A percentile compares a stretch with the other conserved stretches of the same genome.
phyloP scores from a whole-genome alignment of 2,329 filamentous ascomycete genomes.

The Ascochyta pisi region DNA sequence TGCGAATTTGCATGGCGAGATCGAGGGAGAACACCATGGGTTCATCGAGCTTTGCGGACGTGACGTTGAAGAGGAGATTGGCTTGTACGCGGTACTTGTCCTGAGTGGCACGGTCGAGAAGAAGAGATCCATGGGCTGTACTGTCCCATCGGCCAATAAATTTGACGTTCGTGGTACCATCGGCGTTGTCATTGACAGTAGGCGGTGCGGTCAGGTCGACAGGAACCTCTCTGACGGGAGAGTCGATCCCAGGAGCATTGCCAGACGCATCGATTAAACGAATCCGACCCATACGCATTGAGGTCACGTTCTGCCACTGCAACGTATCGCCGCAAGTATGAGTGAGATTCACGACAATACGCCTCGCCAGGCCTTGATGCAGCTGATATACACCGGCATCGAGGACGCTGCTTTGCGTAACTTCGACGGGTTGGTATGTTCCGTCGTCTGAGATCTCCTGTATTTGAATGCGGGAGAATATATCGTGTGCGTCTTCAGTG shows the following conservation, averaged over 20 bases:
- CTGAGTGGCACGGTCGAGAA: constrained; percentile 91
- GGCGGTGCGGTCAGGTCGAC: constrained; percentile 81
- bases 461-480: constrained; percentile 86
- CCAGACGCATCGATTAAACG: constrained; percentile 84
- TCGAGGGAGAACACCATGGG: constrained; percentile 87
- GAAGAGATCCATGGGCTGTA: constrained; percentile 85
- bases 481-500: constrained; percentile 90
- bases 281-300: constrained; percentile 79
- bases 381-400: constrained; percentile 93
- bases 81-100: constrained; percentile 93
- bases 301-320: constrained; percentile 84
- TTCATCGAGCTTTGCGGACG: constrained; percentile 81
- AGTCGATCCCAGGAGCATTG: constrained; percentile 79
- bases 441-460: constrained; percentile 91
- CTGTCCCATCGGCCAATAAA: constrained; percentile 97
- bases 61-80: constrained; percentile 83
- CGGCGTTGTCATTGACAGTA: constrained; percentile 81
- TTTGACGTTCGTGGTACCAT: constrained; percentile 86
- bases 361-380: constrained; percentile 90
- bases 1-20: constrained; percentile 81
- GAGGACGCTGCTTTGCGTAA: constrained; percentile 81
- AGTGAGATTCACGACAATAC: constrained; percentile 85
- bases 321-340: constrained; percentile 88
- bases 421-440: constrained; percentile 90
- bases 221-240: constrained; percentile 74